Conservation (phyloP, 2,329 filamentous ascomycete genomes). For the Tetracladium maxilliforme region DNA sequence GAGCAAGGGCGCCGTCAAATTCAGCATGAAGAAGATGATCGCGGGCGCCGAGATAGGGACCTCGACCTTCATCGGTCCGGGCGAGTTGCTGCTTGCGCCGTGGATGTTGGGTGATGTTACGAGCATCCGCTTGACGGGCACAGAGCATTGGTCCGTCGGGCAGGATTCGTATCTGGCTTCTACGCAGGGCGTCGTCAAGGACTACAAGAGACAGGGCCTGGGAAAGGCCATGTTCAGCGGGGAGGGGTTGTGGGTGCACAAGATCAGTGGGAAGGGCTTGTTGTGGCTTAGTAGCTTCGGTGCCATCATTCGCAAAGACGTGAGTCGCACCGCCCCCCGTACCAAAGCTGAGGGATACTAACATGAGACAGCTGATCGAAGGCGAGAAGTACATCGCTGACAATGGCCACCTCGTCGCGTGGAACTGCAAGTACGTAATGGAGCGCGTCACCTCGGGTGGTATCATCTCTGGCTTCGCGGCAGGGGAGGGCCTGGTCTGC, state of each 20-base stretch:
- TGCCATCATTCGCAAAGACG: conserved; percentile 88
- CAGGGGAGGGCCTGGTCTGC: conserved; percentile 82
- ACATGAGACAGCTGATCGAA: conserved; percentile 27
- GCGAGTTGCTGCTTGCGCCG: conserved; percentile 77
- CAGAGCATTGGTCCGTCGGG: conserved; percentile 70
- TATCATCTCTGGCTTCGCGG: conserved; percentile 73
- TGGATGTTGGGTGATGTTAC: conserved; percentile 73
- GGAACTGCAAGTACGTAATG: conserved; percentile 90
- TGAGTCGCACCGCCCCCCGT: conserved; percentile 27
- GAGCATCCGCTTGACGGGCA: conserved; percentile 57
- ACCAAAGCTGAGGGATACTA: conserved; percentile 1
- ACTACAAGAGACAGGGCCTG: conserved; percentile 74
- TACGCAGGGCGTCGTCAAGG: conserved; percentile 77
- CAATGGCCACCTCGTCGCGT: conserved; percentile 86
- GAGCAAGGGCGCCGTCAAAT: conserved; percentile 69
- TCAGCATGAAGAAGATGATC: conserved; percentile 84
- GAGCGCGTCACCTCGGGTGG: conserved; percentile 84
- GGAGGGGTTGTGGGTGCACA: conserved; percentile 84
- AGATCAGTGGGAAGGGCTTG: conserved; percentile 65
- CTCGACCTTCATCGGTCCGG: conserved; percentile 76
- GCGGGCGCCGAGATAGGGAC: conserved; percentile 64
- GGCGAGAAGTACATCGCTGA: conserved; percentile 86
- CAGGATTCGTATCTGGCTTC: conserved; percentile 75
- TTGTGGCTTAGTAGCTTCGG: conserved; percentile 89
- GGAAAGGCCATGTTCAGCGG: conserved; percentile 89